Base-by-base conservation (phyloP, 176 grass and related monocot genomes). In the Triticum urartu region DNA sequence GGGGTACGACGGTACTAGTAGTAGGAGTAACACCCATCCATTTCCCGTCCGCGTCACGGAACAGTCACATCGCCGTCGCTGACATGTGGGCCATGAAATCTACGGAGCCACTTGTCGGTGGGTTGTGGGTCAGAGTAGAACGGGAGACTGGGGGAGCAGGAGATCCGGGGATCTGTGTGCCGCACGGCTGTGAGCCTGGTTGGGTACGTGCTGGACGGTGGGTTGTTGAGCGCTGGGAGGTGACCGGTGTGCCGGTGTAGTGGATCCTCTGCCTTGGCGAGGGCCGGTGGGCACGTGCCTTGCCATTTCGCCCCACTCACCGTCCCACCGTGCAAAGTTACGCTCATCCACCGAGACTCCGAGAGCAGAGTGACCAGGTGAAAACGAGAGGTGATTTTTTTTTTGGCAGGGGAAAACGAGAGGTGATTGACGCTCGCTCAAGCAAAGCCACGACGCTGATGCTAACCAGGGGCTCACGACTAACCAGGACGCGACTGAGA, bases 41-140 rank as follows among this genome's bases (percentile, higher is more conserved):
- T 20, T 20, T 12, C 64, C 54, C 21, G 73, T 67, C 65, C 24
- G 32, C 22, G 25, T 73, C 89, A 24, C 3, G 58, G 2, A 38
- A 75, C n/a, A 61, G 80, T 39, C 0, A 0, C 12, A 1, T 0
- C 2, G 0, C 0, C 0, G 0, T 0, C 0, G 0, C 21, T 68
- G 89, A 77, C 76, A 70, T 50, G 36, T 52, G 48, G 89, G 47
- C 0, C 12, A 7, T 0, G 0, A 0, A 0, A 0, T 2, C 5
- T 5, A 11, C 35, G 76, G 85, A 11, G 69, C 85, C 81, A 76
- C 81, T 24, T 91, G 89, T 88, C 89, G 81, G 89, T 87, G 81
- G 68, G 26, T 18, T 7, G 2, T 9, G 5, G 17, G 28, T 0
- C 33, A 5, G 25, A 7, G 14, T 14, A 36, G 60, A 47, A 35